Evolutionary conservation across 2,329 filamentous ascomycete species (phyloP).

Genomic region (Fragosphaeria purpurea): DNA sequence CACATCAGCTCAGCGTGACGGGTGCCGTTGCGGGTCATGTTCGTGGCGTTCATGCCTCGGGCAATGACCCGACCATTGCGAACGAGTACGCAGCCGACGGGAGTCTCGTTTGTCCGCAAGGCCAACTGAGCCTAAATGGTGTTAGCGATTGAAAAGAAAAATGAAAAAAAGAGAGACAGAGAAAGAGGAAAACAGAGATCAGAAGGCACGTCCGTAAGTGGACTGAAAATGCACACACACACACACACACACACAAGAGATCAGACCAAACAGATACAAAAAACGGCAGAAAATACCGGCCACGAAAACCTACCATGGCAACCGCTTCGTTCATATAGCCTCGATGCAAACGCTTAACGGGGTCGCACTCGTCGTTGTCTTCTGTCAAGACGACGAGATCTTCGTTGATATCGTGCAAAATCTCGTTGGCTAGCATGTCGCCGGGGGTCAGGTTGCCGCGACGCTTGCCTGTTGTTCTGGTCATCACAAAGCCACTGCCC

Average conservation of each 20-base stretch:
- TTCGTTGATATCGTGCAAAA: conserved; percentile 19
- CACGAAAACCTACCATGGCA: conserved; percentile 55
- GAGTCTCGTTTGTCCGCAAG: conserved; percentile 78
- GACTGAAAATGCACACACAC: no score
- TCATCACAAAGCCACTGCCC: conserved; percentile 13
- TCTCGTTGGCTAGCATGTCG: conserved; percentile 15
- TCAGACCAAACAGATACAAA: no score
- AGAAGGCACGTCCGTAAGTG: no score
- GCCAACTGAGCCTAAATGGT: conserved; percentile 66
- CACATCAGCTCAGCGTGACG: conserved; percentile 94
- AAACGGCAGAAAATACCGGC: no score
- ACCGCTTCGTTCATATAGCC: conserved; percentile 78
- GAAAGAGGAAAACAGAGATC: neutral
- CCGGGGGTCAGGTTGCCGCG: conserved; percentile 13
- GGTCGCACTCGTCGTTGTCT: conserved; percentile 20
- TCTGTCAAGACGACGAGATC: conserved; percentile 14
- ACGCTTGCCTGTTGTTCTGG: conserved; percentile 14
- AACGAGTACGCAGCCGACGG: conserved; percentile 92
- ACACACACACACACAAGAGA: no score
- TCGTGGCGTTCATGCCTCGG: conserved; percentile 93
- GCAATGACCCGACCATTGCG: conserved; percentile 71
- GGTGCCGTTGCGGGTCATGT: conserved; percentile 80
- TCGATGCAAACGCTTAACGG: conserved; percentile 28
- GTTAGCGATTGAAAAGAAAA: neutral
- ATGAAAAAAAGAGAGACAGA: neutral